A percentile compares a stretch with the other conserved stretches of the same genome.
Conservation (phyloP, 139 green algal species). For the Desmodesmus armatus region DNA sequence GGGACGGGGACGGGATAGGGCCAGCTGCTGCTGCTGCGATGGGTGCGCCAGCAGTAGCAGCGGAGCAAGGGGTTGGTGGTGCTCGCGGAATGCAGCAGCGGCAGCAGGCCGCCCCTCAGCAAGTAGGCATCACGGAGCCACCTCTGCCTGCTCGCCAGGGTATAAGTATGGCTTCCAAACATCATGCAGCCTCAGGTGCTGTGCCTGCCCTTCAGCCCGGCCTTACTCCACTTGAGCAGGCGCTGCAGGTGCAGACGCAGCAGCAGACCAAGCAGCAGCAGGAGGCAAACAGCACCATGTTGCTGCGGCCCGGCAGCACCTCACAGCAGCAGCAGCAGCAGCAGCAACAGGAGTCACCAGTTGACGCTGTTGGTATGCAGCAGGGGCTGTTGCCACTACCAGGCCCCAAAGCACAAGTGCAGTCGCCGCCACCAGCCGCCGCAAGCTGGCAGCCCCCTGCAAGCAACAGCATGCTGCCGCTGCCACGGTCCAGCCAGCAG, state of each 20-base stretch:
- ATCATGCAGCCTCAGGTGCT: too few species aligned
- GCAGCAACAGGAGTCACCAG: background rate
- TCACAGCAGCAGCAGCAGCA: background rate
- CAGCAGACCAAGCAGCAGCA: constrained; percentile 5
- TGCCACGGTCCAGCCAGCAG: background rate
- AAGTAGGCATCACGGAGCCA: too few species aligned
- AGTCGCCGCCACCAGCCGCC: background rate
- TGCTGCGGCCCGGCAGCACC: background rate
- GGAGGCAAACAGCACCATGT: too few species aligned
- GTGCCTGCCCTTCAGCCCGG: too few species aligned
- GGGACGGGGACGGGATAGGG: background rate
- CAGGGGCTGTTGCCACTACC: too few species aligned
- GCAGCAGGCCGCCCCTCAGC: background rate
- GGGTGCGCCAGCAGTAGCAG: background rate
- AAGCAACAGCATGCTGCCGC: too few species aligned
- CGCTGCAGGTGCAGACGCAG: background rate
- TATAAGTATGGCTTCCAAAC: too few species aligned
- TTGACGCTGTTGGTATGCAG: background rate
- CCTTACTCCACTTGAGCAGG: background rate
- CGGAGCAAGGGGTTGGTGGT: background rate
- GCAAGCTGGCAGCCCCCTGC: background rate
- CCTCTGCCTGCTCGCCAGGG: too few species aligned
- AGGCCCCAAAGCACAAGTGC: too few species aligned
- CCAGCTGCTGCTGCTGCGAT: constrained; percentile 17
- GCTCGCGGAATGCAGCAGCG: background rate